phyloP scores from a whole-genome alignment of 1,284 basidiomycete genomes.

The Ustilago sp. region DNA sequence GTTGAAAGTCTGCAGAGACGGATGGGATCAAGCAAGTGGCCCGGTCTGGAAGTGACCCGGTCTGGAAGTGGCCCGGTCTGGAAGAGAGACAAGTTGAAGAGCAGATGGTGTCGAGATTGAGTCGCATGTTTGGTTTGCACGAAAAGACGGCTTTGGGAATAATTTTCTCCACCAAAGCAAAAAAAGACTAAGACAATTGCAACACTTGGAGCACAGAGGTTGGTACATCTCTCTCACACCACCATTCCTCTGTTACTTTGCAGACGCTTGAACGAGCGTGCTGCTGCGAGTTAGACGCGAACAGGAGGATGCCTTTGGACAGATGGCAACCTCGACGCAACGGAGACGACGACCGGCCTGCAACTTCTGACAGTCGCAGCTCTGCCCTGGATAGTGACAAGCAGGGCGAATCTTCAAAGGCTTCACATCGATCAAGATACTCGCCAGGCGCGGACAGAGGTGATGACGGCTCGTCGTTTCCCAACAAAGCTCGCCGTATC shows the following conservation, averaged over 20 bases:
- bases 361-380: conserved; percentile 4
- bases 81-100: background rate
- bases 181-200: background rate
- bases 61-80: background rate
- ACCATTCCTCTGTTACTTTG: background rate
- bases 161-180: conserved; percentile 20
- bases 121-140: conserved; percentile 4
- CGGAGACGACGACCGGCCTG: conserved; percentile 13
- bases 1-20: too few species aligned
- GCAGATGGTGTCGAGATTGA: too few species aligned
- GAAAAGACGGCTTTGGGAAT: conserved; percentile 15
- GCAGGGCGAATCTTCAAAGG: conserved; percentile 15
- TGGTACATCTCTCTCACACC: background rate
- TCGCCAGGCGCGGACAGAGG: conserved; percentile 8
- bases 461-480: conserved; percentile 19
- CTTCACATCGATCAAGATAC: conserved; percentile 12
- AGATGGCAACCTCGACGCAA: conserved; percentile 40
- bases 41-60: background rate
- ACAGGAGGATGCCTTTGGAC: conserved; percentile 27
- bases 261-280: background rate
- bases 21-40: too few species aligned
- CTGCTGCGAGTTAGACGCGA: background rate
- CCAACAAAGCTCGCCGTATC: conserved; percentile 36
- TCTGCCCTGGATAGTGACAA: conserved; percentile 3
- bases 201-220: conserved; percentile 7